Evolutionary conservation across 2,329 filamentous ascomycete species (phyloP).

Genomic region (Geosmithia morbida): DNA sequence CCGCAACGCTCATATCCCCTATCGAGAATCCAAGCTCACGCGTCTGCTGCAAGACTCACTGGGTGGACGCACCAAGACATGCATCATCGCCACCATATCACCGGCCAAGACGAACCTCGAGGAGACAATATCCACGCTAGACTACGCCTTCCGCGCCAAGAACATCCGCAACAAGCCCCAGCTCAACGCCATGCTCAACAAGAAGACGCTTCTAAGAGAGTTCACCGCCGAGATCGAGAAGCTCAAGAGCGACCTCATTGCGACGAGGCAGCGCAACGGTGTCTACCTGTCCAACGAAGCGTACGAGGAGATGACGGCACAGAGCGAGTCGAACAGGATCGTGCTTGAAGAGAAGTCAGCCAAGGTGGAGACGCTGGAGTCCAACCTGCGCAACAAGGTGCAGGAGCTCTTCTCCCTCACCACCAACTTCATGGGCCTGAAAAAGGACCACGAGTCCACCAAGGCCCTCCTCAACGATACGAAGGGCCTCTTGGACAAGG

Average conservation of each 20-base stretch:
- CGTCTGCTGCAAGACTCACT: slow-evolving; percentile 91
- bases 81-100: slow-evolving; percentile 94
- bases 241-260: slow-evolving; percentile 84
- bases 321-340: slow-evolving; percentile 85
- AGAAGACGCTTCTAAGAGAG: slow-evolving; percentile 81
- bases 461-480: slow-evolving; percentile 62
- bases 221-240: slow-evolving; percentile 90
- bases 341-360: slow-evolving; percentile 84
- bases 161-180: slow-evolving; percentile 98
- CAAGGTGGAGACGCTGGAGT: slow-evolving; percentile 84
- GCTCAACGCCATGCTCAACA: slow-evolving; percentile 80
- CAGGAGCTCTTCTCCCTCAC: slow-evolving; percentile 83
- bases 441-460: slow-evolving; percentile 77
- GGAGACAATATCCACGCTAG: slow-evolving; percentile 93
- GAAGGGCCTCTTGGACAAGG: slow-evolving; percentile 70
- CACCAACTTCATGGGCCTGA: slow-evolving; percentile 73
- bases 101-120: slow-evolving; percentile 91
- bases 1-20: slow-evolving; percentile 75
- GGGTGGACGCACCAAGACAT: slow-evolving; percentile 90
- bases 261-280: slow-evolving; percentile 83
- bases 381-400: slow-evolving; percentile 80
- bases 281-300: slow-evolving; percentile 83
- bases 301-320: slow-evolving; percentile 81
- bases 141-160: slow-evolving; percentile 96
- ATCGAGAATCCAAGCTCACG: slow-evolving; percentile 90